Evolutionary conservation across 345 rosid genomes (phyloP).

Genomic region (Hypericum androsaemum): DNA sequence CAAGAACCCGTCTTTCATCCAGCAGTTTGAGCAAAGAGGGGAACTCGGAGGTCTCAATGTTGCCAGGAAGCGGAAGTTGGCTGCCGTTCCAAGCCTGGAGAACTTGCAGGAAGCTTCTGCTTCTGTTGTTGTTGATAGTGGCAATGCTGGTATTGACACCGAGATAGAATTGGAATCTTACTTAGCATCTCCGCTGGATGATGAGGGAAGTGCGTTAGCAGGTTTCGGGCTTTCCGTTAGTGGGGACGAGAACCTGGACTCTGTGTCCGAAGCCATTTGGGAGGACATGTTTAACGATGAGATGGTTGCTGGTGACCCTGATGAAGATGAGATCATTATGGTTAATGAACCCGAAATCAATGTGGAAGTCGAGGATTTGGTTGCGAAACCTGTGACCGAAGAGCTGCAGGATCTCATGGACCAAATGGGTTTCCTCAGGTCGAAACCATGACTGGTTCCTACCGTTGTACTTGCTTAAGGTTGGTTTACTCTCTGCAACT

Average conservation of each 20-base stretch:
- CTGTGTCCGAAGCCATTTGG: slow-evolving; percentile 32
- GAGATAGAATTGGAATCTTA: slow-evolving; percentile 41
- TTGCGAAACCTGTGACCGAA: slow-evolving; percentile 30
- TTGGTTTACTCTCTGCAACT: slow-evolving; percentile 28
- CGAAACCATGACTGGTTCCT: slow-evolving; percentile 29
- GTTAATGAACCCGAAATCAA: slow-evolving; percentile 30
- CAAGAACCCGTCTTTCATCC: slow-evolving; percentile 41
- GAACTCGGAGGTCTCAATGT: slow-evolving; percentile 25
- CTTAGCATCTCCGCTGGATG: slow-evolving; percentile 37
- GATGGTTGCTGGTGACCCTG: slow-evolving; percentile 20
- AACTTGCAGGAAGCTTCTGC: slow-evolving; percentile 27
- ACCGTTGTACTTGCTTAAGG: not conserved
- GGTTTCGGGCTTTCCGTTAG: slow-evolving; percentile 11
- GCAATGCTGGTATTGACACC: slow-evolving; percentile 12
- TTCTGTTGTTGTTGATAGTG: slow-evolving; percentile 8
- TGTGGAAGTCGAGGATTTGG: slow-evolving; percentile 47
- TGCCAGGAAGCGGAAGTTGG: slow-evolving; percentile 52
- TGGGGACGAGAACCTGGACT: slow-evolving; percentile 17
- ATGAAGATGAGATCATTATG: slow-evolving; percentile 19
- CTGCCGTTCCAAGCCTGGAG: slow-evolving; percentile 39
- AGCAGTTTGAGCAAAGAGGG: slow-evolving; percentile 35
- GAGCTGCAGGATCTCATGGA: slow-evolving; percentile 53
- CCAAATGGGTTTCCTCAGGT: slow-evolving; percentile 54
- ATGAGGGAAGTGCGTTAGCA: slow-evolving; percentile 28
- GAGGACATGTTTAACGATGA: slow-evolving; percentile 37